phyloP scores from a whole-genome alignment of 139 green algal genomes.

The Zygnema circumcarinatum region DNA sequence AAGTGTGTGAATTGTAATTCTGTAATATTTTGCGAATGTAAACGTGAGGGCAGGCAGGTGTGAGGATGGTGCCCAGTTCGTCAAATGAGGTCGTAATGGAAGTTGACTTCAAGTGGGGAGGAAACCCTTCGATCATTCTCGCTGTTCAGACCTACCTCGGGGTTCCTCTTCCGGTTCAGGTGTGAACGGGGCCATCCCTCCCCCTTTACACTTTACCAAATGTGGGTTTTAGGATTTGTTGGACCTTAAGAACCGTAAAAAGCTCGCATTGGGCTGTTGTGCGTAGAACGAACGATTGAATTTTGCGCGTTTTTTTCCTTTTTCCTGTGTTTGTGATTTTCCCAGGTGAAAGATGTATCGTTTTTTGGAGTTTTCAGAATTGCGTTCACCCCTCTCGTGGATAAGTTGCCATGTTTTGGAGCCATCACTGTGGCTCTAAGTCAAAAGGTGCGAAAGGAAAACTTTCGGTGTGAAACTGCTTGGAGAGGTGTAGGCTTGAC shows the following conservation, averaged over 20 bases:
- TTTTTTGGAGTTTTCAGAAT: slow-evolving; percentile 50
- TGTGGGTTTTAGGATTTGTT: not conserved
- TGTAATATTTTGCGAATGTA: too few relatives aligned
- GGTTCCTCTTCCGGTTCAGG: slow-evolving; percentile 46
- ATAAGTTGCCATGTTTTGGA: slow-evolving; percentile 39
- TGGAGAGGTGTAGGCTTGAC: too few relatives aligned
- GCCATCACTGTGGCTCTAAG: slow-evolving; percentile 34
- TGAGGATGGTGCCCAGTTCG: slow-evolving; percentile 26
- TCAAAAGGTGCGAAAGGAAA: slow-evolving; percentile 38
- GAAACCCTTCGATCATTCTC: slow-evolving; percentile 53
- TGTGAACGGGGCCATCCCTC: slow-evolving; percentile 18
- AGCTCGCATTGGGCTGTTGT: too few relatives aligned
- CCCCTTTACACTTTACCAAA: not conserved
- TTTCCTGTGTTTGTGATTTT: not conserved
- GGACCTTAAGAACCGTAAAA: not conserved
- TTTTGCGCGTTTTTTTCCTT: slow-evolving; percentile 31
- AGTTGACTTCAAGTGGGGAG: slow-evolving; percentile 55
- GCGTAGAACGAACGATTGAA: too few relatives aligned
- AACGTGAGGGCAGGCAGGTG: slow-evolving; percentile 33
- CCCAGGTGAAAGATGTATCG: slow-evolving; percentile 52
- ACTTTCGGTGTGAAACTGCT: too few relatives aligned
- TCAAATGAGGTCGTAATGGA: slow-evolving; percentile 50
- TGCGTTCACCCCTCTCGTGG: slow-evolving; percentile 32
- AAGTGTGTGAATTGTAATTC: too few relatives aligned
- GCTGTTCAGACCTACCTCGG: slow-evolving; percentile 36